Evolutionary conservation across 2,329 filamentous ascomycete species (phyloP), one percentile per base, ranked within the genome.

Genomic region (Beauveria sp.): DNA sequence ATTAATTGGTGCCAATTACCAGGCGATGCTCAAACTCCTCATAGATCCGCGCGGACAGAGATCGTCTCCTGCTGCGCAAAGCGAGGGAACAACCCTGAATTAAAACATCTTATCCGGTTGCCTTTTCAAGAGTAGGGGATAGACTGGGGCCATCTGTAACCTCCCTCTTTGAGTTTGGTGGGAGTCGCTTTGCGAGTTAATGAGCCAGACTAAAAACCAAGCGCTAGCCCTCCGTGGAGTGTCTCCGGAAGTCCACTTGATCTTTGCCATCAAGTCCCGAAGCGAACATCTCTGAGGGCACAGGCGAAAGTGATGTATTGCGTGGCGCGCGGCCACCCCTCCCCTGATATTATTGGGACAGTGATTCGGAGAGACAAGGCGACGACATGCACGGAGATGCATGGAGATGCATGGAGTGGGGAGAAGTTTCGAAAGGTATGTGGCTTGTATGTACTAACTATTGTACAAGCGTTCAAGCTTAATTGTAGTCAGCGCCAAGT

Each of bases 141-240:
- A 24, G 53, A 37, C 37, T 26, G 30, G 43, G 47, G 48, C 46
- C 12, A 34, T 40, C 20, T 54, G 30, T 24, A 55, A 61, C 58
- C 58, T 61, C 44, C 58, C 51, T 55, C 58, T 61, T 61, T 50
- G 22, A 61, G 58, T 47, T 43, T 43, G 41, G 51, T 41, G 50
- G 58, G 30, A 48, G 58, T 46, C 50, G 41, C 5, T 54, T 60
- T 53, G 22, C 58, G 24, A 55, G 51, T 34, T 37, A 53, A 54
- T n/a, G 58, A 55, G 41, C 47, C 41, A 18, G 20, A 22, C 44
- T 54, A 51, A 44, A 37, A 14, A 14, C 41, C 10, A 41, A 40
- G 58, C 58, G 50, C 58, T 61, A 61, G 30, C 30, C 46, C 3
- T 59, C 22, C 43, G 22, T 24, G 34, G 34, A 41, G 22, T 22